Percentiles rank a stretch among this genome's conserved stretches.
Conservation (phyloP, 768 basidiomycete species). For the Epithele typhae region DNA sequence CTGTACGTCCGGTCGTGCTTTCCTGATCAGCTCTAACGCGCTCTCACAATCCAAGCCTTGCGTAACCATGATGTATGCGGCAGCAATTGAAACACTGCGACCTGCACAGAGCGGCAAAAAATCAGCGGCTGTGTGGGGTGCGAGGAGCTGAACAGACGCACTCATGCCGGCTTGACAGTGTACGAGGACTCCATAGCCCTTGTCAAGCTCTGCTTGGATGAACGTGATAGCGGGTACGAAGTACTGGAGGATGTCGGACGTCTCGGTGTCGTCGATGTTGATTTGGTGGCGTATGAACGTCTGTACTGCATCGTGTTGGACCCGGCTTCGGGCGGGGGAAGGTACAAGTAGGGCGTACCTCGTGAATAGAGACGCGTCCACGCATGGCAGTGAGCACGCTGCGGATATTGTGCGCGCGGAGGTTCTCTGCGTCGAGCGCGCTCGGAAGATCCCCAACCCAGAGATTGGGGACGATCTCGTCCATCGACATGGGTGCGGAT, state of each 20-base stretch:
- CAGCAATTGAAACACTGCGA: conserved; percentile 79
- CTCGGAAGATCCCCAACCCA: conserved; percentile 84
- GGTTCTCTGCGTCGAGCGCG: conserved; percentile 54
- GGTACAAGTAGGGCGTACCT: conserved; percentile 37
- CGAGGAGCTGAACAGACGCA: no score
- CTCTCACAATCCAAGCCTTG: conserved; percentile 48
- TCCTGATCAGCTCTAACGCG: conserved; percentile 66
- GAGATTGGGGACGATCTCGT: conserved; percentile 72
- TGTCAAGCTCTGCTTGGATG: conserved; percentile 74
- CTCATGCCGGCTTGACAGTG: conserved; percentile 91
- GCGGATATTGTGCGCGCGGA: conserved; percentile 70
- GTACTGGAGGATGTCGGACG: conserved; percentile 75
- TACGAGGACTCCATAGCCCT: conserved; percentile 73
- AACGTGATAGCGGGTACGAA: conserved; percentile 78
- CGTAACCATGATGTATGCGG: conserved; percentile 86
- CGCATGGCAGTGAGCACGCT: conserved; percentile 73
- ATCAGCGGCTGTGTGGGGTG: background rate
- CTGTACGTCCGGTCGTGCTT: conserved; percentile 67
- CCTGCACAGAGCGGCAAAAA: conserved; percentile 44
- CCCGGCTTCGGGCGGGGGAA: background rate
- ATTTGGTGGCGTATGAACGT: conserved; percentile 79
- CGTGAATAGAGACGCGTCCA: conserved; percentile 59
- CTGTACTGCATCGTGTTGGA: conserved; percentile 34
- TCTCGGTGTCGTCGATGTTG: conserved; percentile 68
- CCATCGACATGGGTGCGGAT: conserved; percentile 40